Evolutionary conservation across 257 asterid genomes (phyloP).

Genomic region (Buddleja alternifolia): DNA sequence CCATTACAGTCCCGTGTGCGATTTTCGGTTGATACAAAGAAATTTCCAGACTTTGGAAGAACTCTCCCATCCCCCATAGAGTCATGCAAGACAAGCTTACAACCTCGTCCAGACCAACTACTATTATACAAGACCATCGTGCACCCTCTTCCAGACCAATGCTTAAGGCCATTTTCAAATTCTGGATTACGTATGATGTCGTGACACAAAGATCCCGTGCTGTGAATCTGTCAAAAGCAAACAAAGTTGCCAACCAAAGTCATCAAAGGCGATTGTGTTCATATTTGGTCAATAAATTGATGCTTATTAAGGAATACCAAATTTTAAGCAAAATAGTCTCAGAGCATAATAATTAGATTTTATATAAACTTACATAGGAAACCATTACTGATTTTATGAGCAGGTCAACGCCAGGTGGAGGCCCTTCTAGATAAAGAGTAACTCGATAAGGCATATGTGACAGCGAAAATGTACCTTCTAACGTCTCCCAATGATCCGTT

Average conservation of each 20-base stretch:
- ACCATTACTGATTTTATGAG: conserved; percentile 67
- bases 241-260: too few relatives aligned
- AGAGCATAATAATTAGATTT: neutral
- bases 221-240: conserved; percentile 39
- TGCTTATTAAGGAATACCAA: neutral
- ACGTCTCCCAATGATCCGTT: conserved; percentile 59
- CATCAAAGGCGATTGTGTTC: too few relatives aligned
- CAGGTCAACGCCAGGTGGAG: conserved; percentile 74
- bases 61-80: conserved; percentile 78
- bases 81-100: conserved; percentile 63
- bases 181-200: conserved; percentile 64
- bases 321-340: too few relatives aligned
- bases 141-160: too few relatives aligned
- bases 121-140: too few relatives aligned
- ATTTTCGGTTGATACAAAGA: conserved; percentile 71
- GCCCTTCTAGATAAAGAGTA: conserved; percentile 80
- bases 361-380: conserved; percentile 56
- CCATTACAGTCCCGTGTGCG: conserved; percentile 92
- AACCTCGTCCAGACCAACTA: conserved; percentile 94
- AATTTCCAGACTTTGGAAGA: conserved; percentile 73
- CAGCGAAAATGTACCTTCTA: conserved; percentile 74
- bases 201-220: conserved; percentile 37
- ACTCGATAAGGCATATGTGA: conserved; percentile 57
- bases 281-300: neutral
- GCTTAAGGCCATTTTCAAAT: conserved; percentile 75